phyloP scores from a whole-genome alignment of 768 basidiomycete genomes.

The Neoboletus subvelutipes region DNA sequence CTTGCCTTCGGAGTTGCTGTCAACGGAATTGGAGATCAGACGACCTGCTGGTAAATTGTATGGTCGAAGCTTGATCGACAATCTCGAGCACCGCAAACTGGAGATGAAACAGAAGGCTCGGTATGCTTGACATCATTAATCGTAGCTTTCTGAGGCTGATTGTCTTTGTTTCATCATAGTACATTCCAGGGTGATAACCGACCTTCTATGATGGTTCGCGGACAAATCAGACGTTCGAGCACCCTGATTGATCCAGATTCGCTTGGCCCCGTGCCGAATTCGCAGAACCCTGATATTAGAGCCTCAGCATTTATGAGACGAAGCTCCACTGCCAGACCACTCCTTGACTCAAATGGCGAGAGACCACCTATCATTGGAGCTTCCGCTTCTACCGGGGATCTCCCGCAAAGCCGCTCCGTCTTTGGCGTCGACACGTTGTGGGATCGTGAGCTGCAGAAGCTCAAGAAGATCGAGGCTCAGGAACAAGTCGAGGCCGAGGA shows the following conservation, averaged over 20 bases:
- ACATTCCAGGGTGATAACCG: conserved; percentile 87
- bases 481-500: conserved; percentile 63
- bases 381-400: conserved; percentile 32
- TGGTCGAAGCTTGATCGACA: conserved; percentile 88
- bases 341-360: conserved; percentile 59
- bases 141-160: conserved; percentile 4
- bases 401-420: conserved; percentile 65
- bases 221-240: conserved; percentile 49
- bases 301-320: conserved; percentile 44
- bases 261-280: conserved; percentile 48
- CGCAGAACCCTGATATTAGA: conserved; percentile 46
- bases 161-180: conserved; percentile 38
- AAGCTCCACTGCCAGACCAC: conserved; percentile 60
- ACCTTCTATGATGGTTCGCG: conserved; percentile 91
- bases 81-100: conserved; percentile 79
- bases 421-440: conserved; percentile 94
- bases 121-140: conserved; percentile 42
- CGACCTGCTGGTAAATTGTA: conserved; percentile 82
- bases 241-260: conserved; percentile 75
- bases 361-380: conserved; percentile 30
- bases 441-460: conserved; percentile 83
- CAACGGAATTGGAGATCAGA: conserved; percentile 33
- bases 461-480: conserved; percentile 70
- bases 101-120: conserved; percentile 81
- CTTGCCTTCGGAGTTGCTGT: conserved; percentile 28